Percentiles rank a stretch among this genome's conserved stretches.
phyloP scores from a whole-genome alignment of 1,284 basidiomycete genomes.

The Pterulicium gracile region DNA sequence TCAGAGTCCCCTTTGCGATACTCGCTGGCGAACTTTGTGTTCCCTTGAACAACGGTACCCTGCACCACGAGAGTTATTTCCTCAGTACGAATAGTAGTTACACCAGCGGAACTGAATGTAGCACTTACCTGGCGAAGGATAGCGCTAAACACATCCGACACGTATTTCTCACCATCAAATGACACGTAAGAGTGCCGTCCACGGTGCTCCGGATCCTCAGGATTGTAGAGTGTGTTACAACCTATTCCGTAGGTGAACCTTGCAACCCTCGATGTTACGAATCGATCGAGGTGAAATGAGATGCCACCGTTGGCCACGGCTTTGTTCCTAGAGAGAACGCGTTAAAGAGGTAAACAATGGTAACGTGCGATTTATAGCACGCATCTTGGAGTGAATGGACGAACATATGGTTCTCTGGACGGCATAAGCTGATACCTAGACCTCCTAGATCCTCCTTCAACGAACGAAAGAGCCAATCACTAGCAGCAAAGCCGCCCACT shows the following conservation, averaged over 20 bases:
- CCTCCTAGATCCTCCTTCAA: conserved; percentile 18
- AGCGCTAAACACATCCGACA: conserved; percentile 17
- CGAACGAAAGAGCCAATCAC: conserved; percentile 26
- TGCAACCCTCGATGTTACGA: conserved; percentile 21
- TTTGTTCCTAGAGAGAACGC: conserved; percentile 20
- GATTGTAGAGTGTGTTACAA: conserved; percentile 14
- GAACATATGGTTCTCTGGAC: conserved; percentile 30
- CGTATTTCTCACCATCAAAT: conserved; percentile 14
- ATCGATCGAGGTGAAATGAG: conserved; percentile 21
- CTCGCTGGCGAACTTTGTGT: neutral
- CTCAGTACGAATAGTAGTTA: neutral
- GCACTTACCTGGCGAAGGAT: conserved; percentile 16
- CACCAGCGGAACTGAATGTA: neutral
- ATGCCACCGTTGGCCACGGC: conserved; percentile 13
- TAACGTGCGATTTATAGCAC: neutral
- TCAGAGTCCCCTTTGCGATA: neutral
- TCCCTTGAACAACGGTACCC: conserved; percentile 20
- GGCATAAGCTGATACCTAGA: conserved; percentile 19
- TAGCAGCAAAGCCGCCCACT: conserved; percentile 36
- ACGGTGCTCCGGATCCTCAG: conserved; percentile 16
- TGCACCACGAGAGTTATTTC: no score
- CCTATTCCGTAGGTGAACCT: conserved; percentile 20
- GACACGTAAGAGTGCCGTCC: conserved; percentile 15
- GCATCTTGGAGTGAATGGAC: conserved; percentile 11
- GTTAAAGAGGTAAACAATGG: neutral